These are phyloP conservation scores for Phytopythium litorale DNA, from an alignment of 352 stramenopile genomes.

Conservation along the genomic window DNA sequence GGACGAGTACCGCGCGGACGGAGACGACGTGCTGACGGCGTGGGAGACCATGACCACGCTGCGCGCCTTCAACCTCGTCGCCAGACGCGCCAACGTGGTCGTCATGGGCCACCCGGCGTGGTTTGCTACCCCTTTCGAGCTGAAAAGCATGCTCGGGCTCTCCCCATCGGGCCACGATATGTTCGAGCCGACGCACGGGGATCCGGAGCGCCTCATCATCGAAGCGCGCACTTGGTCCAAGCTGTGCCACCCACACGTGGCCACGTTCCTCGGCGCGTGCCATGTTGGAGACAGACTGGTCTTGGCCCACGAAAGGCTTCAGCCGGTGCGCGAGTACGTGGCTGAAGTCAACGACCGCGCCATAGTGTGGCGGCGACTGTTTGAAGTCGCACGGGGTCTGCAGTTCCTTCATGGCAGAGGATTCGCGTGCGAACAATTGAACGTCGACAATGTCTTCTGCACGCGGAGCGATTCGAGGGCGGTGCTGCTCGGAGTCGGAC, in stretches of 20 bases:
- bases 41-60: background rate
- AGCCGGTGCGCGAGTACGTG: background rate
- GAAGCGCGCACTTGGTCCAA: conserved; percentile 12
- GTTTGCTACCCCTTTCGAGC: background rate
- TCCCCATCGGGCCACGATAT: background rate
- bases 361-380: conserved; percentile 16
- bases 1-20: background rate
- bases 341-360: background rate
- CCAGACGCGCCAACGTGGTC: background rate
- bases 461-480: background rate
- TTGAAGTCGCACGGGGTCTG: conserved; percentile 21
- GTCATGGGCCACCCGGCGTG: background rate
- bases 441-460: background rate
- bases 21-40: background rate
- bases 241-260: conserved; percentile 24
- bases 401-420: conserved; percentile 25
- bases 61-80: background rate
- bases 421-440: background rate
- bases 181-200: background rate
- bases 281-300: conserved; percentile 23
- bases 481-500: background rate
- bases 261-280: conserved; percentile 21
- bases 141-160: background rate
- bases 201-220: background rate
- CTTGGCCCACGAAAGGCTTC: conserved; percentile 15